phyloP scores from a whole-genome alignment of 192 early-diverging fungal species.

The Backusella australiensis region DNA sequence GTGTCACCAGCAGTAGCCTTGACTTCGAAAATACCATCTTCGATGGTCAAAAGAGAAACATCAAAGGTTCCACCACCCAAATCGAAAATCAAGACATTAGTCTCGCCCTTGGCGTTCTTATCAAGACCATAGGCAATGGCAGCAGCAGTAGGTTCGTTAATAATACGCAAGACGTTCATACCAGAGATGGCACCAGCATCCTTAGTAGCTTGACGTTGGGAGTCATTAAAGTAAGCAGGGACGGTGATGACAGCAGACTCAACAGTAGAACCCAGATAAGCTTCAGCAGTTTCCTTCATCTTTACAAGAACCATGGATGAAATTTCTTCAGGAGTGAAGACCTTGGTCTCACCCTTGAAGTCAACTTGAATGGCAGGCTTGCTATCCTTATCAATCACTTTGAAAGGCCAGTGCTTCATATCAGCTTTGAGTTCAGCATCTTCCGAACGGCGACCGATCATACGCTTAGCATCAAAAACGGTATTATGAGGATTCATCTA shows the following conservation, averaged over 20 bases:
- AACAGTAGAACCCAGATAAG: constrained; percentile 74
- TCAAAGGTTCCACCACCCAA: constrained; percentile 98
- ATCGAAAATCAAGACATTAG: constrained; percentile 97
- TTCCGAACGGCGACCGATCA: constrained; percentile 90
- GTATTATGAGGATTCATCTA: constrained; percentile 95
- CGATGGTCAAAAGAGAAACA: constrained; percentile 96
- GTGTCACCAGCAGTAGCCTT: constrained; percentile 99
- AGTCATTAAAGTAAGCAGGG: constrained; percentile 97
- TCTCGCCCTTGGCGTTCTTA: constrained; percentile 88
- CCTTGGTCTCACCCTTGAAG: constrained; percentile 94
- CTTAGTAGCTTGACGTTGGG: constrained; percentile 94
- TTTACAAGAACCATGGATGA: constrained; percentile 92
- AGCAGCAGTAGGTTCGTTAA: constrained; percentile 94
- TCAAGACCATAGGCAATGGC: constrained; percentile 90
- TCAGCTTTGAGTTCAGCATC: constrained; percentile 94
- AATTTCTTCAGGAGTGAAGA: constrained; percentile 96
- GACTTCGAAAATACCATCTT: constrained; percentile 98
- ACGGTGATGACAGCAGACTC: constrained; percentile 94
- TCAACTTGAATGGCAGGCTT: constrained; percentile 93
- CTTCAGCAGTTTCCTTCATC: constrained; percentile 98
- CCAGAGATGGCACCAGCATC: constrained; percentile 89
- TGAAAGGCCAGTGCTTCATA: constrained; percentile 99
- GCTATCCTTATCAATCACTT: constrained; percentile 77
- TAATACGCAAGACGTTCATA: constrained; percentile 87
- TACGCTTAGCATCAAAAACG: constrained; percentile 97